Evolutionary conservation across 352 stramenopile genomes (phyloP), one percentile per base, ranked within the genome.

Genomic region (Phytophthora pini): DNA sequence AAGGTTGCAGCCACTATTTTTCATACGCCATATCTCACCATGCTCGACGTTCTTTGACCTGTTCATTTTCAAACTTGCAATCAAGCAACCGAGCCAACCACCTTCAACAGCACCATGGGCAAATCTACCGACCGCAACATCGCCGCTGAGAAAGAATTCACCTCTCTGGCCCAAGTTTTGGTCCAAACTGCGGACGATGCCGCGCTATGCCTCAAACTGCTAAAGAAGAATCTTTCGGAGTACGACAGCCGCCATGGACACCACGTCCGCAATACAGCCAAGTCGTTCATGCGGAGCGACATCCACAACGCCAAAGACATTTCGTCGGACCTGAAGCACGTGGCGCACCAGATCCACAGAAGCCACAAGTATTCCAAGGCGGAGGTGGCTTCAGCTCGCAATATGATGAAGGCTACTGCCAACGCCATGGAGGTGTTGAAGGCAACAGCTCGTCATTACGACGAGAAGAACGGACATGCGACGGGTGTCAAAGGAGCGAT

Each of bases 141-240:
- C 8, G 40, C 44, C 11, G 27, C 31, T 9, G 40, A 69, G 7
- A 53, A 65, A 4, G 65, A 73, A 22, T 73, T 73, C 32, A 41
- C 65, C 7, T 49, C 48, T 11, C 22, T 73, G 29, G 48, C 27
- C 3, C 34, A 66, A 55, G 54, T 70, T 17, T 31, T 73, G 24
- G 27, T 52, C 7, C 26, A 61, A n/a, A 68, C 53, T 48, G 54
- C 59, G 3, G 39, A 70, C 29, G 60, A 73, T 17, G 53, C 48
- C 15, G 46, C 43, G 13, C 48, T 29, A 22, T 73, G 65, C 24
- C 65, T 73, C 7, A 57, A 56, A 27, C 10, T 52, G 27, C 48
- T 73, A 0, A 73, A 73, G 54, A 73, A 46, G 47, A 73, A 59
- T 12, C 17, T 73, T 27, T 56, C 65, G 3, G 65, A 62, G 5